phyloP scores from a whole-genome alignment of 2,329 filamentous ascomycete genomes.

The Taxawa tesnikishii region DNA sequence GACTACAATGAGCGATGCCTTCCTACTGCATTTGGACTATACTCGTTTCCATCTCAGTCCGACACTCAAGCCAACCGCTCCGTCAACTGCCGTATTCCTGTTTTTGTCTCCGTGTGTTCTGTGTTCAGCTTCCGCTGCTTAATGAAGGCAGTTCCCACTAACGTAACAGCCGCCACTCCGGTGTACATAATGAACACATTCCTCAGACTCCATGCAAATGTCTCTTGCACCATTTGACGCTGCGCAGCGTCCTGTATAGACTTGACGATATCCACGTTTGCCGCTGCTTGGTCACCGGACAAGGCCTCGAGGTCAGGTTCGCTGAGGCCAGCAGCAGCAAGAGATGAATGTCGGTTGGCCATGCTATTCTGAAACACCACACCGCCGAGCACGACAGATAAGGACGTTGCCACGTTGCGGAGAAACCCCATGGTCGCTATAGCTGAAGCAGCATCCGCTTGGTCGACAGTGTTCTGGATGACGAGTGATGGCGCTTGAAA shows the following conservation, averaged over 20 bases:
- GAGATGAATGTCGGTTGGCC: constrained; percentile 4
- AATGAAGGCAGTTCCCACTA: constrained; percentile 88
- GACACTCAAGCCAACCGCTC: too few relatives aligned
- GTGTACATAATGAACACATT: constrained; percentile 40
- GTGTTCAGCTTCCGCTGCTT: constrained; percentile 30
- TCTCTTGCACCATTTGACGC: constrained; percentile 27
- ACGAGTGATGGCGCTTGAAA: constrained; percentile 45
- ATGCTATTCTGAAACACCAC: constrained; percentile 39
- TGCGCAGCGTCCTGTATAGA: constrained; percentile 26
- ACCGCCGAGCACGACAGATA: constrained; percentile 37
- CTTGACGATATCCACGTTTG: constrained; percentile 32
- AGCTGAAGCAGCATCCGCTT: constrained; percentile 41
- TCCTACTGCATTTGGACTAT: too few relatives aligned
- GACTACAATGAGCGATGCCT: too few relatives aligned
- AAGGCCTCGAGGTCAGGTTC: constrained; percentile 19
- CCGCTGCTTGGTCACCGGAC: constrained; percentile 31
- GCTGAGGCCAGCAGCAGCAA: constrained; percentile 11
- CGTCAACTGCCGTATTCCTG: too few relatives aligned
- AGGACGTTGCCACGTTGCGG: constrained; percentile 30
- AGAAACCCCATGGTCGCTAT: constrained; percentile 40
- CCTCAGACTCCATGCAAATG: constrained; percentile 36
- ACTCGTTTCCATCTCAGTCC: too few relatives aligned
- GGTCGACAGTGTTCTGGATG: constrained; percentile 39
- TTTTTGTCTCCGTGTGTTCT: constrained; percentile 40
- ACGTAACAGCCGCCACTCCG: constrained; percentile 60